A percentile compares a stretch with the other conserved stretches of the same genome.
Conservation (phyloP, 2,329 filamentous ascomycete species). For the Falciphora oryzae region DNA sequence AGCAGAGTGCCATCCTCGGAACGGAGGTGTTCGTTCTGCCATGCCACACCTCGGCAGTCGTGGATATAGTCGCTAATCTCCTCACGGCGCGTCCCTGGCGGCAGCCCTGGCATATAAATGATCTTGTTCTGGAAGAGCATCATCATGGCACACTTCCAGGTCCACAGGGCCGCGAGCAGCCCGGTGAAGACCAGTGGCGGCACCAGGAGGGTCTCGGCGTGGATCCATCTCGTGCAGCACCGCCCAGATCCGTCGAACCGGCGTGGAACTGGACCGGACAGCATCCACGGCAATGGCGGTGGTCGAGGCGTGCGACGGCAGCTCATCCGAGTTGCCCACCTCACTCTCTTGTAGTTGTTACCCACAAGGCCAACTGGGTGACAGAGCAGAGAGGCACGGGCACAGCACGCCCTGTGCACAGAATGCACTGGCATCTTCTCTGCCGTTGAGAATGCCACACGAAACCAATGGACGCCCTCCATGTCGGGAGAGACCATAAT, state of each 20-base stretch:
- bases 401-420: neutral
- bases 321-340: neutral
- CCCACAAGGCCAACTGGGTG: too few species aligned
- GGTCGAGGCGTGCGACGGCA: too few species aligned
- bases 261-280: neutral
- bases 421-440: neutral
- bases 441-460: neutral
- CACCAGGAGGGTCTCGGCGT: slow-evolving; percentile 42
- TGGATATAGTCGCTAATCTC: slow-evolving; percentile 57
- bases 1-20: slow-evolving; percentile 62
- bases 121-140: slow-evolving; percentile 75
- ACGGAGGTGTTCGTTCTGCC: slow-evolving; percentile 57
- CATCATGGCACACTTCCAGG: slow-evolving; percentile 66
- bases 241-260: neutral
- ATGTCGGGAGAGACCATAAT: too few species aligned
- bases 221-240: slow-evolving; percentile 18
- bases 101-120: slow-evolving; percentile 73
- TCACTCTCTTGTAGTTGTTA: neutral
- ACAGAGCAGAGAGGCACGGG: neutral
- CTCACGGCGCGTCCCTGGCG: slow-evolving; percentile 64
- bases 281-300: neutral
- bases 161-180: slow-evolving; percentile 59
- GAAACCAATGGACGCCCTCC: too few species aligned
- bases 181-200: slow-evolving; percentile 63
- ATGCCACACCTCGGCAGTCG: slow-evolving; percentile 56